Evolutionary conservation across 495 filamentous ascomycete species (phyloP).

Genomic region (Pseudomonodictys pantanalensis): DNA sequence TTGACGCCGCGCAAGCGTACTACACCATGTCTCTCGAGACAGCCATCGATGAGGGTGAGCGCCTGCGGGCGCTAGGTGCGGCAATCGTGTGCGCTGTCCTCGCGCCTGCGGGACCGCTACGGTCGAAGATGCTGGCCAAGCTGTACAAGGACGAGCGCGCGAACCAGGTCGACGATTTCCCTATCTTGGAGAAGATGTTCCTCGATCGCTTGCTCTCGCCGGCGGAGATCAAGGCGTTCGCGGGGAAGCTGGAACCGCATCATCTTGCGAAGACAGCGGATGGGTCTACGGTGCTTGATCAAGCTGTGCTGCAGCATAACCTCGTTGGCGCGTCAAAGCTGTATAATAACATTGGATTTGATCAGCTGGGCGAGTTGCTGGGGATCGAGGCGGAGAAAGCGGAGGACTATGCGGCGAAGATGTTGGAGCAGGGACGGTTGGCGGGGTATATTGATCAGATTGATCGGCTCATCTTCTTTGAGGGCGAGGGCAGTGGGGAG

Average conservation of each 20-base stretch:
- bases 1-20: constrained; percentile 86
- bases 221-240: constrained; percentile 81
- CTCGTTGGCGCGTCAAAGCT: constrained; percentile 79
- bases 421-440: constrained; percentile 92
- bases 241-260: constrained; percentile 74
- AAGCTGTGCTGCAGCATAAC: constrained; percentile 94
- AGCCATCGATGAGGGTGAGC: constrained; percentile 77
- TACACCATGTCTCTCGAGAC: constrained; percentile 75
- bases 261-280: constrained; percentile 86
- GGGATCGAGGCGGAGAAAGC: constrained; percentile 78
- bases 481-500: constrained; percentile 66
- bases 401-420: constrained; percentile 85
- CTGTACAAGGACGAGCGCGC: constrained; percentile 94
- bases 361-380: constrained; percentile 71
- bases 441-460: constrained; percentile 93
- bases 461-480: constrained; percentile 81
- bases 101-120: constrained; percentile 82
- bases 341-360: constrained; percentile 84
- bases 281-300: constrained; percentile 88
- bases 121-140: constrained; percentile 71
- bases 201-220: constrained; percentile 79
- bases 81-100: constrained; percentile 96
- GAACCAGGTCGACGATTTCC: constrained; percentile 69
- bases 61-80: constrained; percentile 75
- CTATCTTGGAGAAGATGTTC: constrained; percentile 96